phyloP scores from a whole-genome alignment of 495 filamentous ascomycete species.

The Cairneyella variabilis region DNA sequence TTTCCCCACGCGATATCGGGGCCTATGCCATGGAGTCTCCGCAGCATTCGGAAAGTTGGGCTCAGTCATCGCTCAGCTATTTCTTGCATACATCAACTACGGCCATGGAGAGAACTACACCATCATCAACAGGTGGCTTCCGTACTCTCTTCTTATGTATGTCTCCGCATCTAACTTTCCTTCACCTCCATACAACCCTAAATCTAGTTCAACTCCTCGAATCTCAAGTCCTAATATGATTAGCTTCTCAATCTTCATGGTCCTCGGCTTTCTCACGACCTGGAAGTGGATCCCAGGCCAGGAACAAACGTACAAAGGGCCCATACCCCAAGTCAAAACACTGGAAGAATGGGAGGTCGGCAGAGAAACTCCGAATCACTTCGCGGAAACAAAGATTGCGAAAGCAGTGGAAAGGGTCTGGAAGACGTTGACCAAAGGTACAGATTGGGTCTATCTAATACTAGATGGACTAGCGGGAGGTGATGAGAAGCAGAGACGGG shows the following conservation, averaged over 20 bases:
- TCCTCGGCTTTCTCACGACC: slow-evolving; percentile 11
- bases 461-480: slow-evolving; percentile 4
- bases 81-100: slow-evolving; percentile 19
- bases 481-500: no score
- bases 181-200: not conserved
- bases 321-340: slow-evolving; percentile 4
- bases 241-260: slow-evolving; percentile 16
- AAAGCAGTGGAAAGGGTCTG: not conserved
- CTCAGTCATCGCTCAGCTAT: slow-evolving; percentile 51
- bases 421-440: not conserved
- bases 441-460: not conserved
- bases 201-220: not conserved
- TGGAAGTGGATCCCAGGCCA: not conserved
- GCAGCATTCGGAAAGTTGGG: slow-evolving; percentile 81
- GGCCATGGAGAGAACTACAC: slow-evolving; percentile 11
- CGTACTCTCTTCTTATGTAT: slow-evolving; percentile 16
- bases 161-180: not conserved
- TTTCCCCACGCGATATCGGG: slow-evolving; percentile 81
- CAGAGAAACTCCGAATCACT: slow-evolving; percentile 1
- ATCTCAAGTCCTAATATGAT: not conserved
- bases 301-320: slow-evolving; percentile 3
- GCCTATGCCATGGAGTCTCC: slow-evolving; percentile 78
- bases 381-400: not conserved
- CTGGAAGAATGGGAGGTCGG: slow-evolving; percentile 16
- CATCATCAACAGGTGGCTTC: slow-evolving; percentile 9